Conservation (phyloP, 73 alveolate species). For the Diophrys appendiculata region DNA sequence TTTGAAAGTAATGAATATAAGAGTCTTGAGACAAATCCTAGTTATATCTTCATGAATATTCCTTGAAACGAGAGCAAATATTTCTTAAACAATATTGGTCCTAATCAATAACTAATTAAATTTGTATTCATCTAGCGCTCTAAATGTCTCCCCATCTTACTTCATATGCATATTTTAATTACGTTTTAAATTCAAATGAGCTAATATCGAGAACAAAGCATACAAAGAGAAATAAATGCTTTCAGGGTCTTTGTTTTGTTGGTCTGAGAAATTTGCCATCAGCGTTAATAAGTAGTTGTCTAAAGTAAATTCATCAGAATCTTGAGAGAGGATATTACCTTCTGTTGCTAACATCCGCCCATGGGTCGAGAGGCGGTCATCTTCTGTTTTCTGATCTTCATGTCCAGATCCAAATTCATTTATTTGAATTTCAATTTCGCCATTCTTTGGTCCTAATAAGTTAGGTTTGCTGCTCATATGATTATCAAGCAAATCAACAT, state of each 20-base stretch:
- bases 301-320: not conserved
- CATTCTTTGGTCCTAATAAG: not conserved
- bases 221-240: constrained; percentile 37
- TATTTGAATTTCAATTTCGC: not conserved
- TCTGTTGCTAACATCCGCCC: not conserved
- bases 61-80: constrained; percentile 7
- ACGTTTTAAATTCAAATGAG: constrained; percentile 4
- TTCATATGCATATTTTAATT: not conserved
- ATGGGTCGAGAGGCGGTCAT: not conserved
- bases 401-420: not conserved
- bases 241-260: constrained; percentile 25
- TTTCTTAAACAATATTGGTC: constrained; percentile 1
- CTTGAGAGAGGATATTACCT: not conserved
- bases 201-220: constrained; percentile 34
- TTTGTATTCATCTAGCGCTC: not conserved
- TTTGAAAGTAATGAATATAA: constrained; percentile 43
- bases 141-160: constrained; percentile 17
- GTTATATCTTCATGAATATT: constrained; percentile 45
- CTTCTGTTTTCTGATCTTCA: constrained; percentile 1
- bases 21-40: constrained; percentile 28
- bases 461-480: no score
- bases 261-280: not conserved
- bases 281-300: constrained; percentile 1
- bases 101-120: constrained; percentile 14
- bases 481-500: no score